Conservation (phyloP, 768 basidiomycete species). For the Boletus eberwhitei region DNA sequence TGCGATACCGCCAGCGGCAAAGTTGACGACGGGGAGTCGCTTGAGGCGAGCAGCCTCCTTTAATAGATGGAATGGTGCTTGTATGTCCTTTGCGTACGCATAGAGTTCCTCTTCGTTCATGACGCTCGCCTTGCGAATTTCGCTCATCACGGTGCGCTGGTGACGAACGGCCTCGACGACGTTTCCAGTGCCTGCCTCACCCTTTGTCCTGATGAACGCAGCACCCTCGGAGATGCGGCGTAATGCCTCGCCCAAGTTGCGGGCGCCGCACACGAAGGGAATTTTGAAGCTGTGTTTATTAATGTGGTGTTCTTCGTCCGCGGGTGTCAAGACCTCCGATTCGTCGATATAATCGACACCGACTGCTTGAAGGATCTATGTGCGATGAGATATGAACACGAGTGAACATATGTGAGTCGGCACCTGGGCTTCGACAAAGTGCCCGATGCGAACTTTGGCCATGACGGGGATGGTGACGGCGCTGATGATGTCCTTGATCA, state of each 20-base stretch:
- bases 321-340: conserved; percentile 91
- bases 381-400: neutral
- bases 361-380: conserved; percentile 85
- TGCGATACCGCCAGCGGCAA: conserved; percentile 92
- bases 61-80: conserved; percentile 91
- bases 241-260: conserved; percentile 93
- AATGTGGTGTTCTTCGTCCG: conserved; percentile 95
- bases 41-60: conserved; percentile 95
- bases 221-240: conserved; percentile 97
- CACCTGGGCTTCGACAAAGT: conserved; percentile 95
- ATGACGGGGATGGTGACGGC: conserved; percentile 97
- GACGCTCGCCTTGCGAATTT: conserved; percentile 79
- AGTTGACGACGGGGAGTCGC: conserved; percentile 92
- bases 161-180: conserved; percentile 95
- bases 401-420: conserved; percentile 4
- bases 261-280: conserved; percentile 94
- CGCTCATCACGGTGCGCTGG: conserved; percentile 74
- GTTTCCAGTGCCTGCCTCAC: conserved; percentile 86
- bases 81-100: conserved; percentile 85
- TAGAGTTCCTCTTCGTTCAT: conserved; percentile 97
- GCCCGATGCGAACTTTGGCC: conserved; percentile 95
- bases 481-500: conserved; percentile 95
- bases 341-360: conserved; percentile 98
- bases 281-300: conserved; percentile 95
- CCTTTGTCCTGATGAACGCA: conserved; percentile 98